Conservation (phyloP, 2,329 filamentous ascomycete genomes). For the Nothophaeocryptopus gaeumannii region DNA sequence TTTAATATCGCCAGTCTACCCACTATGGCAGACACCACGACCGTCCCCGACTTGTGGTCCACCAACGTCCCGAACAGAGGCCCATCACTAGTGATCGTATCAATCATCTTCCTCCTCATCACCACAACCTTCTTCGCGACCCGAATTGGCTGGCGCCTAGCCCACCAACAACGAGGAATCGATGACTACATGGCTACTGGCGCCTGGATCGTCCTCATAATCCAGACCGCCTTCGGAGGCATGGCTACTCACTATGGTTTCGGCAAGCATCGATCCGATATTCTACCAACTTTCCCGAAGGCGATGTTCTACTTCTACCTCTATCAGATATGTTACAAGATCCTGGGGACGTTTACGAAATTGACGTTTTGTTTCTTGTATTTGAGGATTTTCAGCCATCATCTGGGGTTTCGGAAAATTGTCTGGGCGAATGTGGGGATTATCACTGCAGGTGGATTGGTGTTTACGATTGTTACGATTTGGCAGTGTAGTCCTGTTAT, state of each 20-base stretch:
- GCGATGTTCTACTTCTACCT: conserved; percentile 30
- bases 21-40: neutral
- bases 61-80: conserved; percentile 20
- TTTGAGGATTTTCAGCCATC: conserved; percentile 21
- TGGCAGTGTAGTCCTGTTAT: conserved; percentile 28
- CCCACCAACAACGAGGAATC: conserved; percentile 19
- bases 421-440: conserved; percentile 13
- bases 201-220: conserved; percentile 23
- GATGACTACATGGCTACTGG: conserved; percentile 24
- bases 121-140: conserved; percentile 21
- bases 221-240: conserved; percentile 22
- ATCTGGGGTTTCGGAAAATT: conserved; percentile 13
- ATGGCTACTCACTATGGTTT: conserved; percentile 25
- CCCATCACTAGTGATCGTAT: conserved; percentile 19
- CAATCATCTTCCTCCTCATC: conserved; percentile 22
- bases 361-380: conserved; percentile 29
- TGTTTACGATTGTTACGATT: conserved; percentile 26
- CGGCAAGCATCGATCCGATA: conserved; percentile 23
- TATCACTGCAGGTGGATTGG: conserved; percentile 20
- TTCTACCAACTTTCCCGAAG: conserved; percentile 13
- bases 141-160: conserved; percentile 20
- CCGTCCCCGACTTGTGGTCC: neutral
- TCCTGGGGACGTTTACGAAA: conserved; percentile 29
- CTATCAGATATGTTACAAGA: conserved; percentile 30
- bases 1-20: no score